Conservation (phyloP, 768 basidiomycete genomes). For the Mycena sanguinolenta region DNA sequence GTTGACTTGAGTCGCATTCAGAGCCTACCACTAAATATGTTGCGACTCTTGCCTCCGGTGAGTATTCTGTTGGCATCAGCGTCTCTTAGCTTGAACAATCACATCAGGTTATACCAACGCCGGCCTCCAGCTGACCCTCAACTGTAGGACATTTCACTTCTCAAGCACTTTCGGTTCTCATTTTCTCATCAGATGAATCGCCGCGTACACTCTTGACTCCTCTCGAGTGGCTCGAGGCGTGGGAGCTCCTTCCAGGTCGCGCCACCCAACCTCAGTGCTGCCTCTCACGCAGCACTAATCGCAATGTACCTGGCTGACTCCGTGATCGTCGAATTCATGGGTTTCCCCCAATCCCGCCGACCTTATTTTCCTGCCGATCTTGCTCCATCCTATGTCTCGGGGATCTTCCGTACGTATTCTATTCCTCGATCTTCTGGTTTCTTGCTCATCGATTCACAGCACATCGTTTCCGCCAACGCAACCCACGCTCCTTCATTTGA, state of each 20-base stretch:
- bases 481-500: background rate
- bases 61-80: background rate
- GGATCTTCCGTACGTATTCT: conserved; percentile 8
- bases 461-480: conserved; percentile 11
- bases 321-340: conserved; percentile 6
- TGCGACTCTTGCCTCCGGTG: background rate
- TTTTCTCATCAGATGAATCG: background rate
- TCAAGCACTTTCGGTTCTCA: background rate
- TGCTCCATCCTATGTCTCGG: conserved; percentile 9
- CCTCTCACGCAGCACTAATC: background rate
- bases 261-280: background rate
- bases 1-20: background rate
- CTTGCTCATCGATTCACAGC: background rate
- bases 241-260: background rate
- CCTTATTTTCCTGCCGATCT: conserved; percentile 7
- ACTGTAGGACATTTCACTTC: background rate
- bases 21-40: background rate
- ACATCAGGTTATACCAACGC: background rate
- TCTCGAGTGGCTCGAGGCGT: background rate
- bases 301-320: background rate
- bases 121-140: background rate
- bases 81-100: background rate
- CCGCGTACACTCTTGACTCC: background rate
- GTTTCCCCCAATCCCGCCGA: conserved; percentile 8
- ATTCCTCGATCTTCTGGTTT: background rate